phyloP scores from a whole-genome alignment of 2,329 filamentous ascomycete species.

The Colletotrichum limetticola region DNA sequence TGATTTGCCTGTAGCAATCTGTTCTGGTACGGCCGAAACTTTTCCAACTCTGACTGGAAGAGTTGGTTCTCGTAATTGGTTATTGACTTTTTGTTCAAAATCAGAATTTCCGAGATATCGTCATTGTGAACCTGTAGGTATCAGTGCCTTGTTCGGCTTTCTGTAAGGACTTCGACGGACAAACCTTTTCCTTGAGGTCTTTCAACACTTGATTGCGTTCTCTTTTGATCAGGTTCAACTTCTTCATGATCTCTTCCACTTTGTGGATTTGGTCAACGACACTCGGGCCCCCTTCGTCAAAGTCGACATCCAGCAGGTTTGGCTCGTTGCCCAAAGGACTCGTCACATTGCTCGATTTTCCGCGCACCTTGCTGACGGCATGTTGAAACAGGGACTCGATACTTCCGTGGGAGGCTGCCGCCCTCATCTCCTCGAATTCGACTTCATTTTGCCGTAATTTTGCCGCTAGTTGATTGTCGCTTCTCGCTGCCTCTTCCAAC shows the following conservation, averaged over 20 bases:
- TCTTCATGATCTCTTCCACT: constrained; percentile 92
- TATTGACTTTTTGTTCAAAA: constrained; percentile 97
- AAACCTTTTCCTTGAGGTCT: constrained; percentile 96
- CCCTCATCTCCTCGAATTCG: constrained; percentile 95
- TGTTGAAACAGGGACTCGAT: constrained; percentile 89
- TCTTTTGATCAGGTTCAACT: constrained; percentile 89
- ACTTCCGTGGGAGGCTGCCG: constrained; percentile 86
- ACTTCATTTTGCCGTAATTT: constrained; percentile 87
- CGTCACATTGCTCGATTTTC: constrained; percentile 68
- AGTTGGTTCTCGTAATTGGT: constrained; percentile 91
- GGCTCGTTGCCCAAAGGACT: constrained; percentile 74
- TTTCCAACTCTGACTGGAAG: constrained; percentile 97
- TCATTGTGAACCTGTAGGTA: constrained; percentile 83
- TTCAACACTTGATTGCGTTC: constrained; percentile 93
- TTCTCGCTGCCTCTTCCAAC: constrained; percentile 87
- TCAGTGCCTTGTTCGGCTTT: constrained; percentile 35
- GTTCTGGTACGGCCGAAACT: constrained; percentile 93
- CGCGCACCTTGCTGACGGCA: constrained; percentile 82
- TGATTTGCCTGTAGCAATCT: constrained; percentile 92
- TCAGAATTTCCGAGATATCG: constrained; percentile 96
- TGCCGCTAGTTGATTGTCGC: constrained; percentile 83
- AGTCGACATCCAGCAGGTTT: constrained; percentile 91
- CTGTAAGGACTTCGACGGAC: constrained; percentile 35
- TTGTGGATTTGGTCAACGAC: constrained; percentile 89
- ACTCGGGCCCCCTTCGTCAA: constrained; percentile 81